Conservation (phyloP, 371 early-diverging fungal genomes). For the Chytridiales sp. region DNA sequence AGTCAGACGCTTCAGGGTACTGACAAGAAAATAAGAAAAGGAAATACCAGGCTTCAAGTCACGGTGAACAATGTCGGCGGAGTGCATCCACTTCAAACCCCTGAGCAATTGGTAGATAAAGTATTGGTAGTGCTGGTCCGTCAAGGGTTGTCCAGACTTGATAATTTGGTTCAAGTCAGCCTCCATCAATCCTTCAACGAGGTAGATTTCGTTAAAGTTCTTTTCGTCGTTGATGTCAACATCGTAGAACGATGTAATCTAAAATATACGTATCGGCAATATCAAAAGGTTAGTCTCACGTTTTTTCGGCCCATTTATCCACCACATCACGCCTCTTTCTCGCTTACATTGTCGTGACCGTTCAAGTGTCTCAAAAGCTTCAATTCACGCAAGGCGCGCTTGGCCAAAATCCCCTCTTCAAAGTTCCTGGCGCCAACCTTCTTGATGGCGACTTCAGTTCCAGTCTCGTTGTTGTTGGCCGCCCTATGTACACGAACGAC, state of each 20-base stretch:
- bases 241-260: constrained; percentile 40
- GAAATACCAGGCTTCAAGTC: constrained; percentile 66
- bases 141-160: constrained; percentile 44
- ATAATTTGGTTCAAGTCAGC: constrained; percentile 56
- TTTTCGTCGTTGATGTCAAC: constrained; percentile 39
- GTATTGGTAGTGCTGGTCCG: constrained; percentile 55
- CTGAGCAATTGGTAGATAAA: constrained; percentile 63
- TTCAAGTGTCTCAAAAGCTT: constrained; percentile 54
- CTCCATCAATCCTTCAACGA: constrained; percentile 57
- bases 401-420: constrained; percentile 51
- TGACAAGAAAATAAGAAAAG: background rate
- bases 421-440: constrained; percentile 52
- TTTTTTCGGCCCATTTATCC: no score
- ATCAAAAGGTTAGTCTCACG: no score
- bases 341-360: constrained; percentile 51
- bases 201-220: constrained; percentile 41
- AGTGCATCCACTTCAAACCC: constrained; percentile 66
- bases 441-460: constrained; percentile 52
- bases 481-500: no score
- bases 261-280: no score
- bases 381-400: constrained; percentile 55
- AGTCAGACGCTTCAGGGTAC: no score
- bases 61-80: constrained; percentile 61
- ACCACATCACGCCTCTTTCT: no score
- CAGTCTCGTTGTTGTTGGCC: constrained; percentile 41